phyloP scores from a whole-genome alignment of 352 stramenopile genomes.

The Phytophthora constricta region DNA sequence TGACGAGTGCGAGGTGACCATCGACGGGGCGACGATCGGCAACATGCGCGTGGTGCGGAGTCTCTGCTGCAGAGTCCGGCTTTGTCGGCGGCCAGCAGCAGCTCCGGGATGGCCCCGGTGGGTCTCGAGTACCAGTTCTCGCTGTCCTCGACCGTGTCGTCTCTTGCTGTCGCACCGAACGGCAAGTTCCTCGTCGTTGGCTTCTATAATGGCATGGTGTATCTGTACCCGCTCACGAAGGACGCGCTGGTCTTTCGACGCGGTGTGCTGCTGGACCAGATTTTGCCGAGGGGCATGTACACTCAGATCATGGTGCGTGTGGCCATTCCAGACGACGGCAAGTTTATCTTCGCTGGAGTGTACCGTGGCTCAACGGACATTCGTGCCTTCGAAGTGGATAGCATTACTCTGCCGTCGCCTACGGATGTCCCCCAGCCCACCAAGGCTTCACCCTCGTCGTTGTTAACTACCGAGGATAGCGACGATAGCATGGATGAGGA shows the following conservation, averaged over 20 bases:
- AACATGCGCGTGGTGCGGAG: slow-evolving; percentile 68
- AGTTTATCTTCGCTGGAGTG: slow-evolving; percentile 88
- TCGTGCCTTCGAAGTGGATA: slow-evolving; percentile 82
- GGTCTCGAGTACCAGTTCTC: slow-evolving; percentile 71
- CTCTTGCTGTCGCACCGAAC: slow-evolving; percentile 72
- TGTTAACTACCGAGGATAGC: slow-evolving; percentile 21
- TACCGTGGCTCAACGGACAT: slow-evolving; percentile 90
- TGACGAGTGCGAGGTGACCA: slow-evolving; percentile 67
- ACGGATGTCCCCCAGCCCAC: slow-evolving; percentile 21
- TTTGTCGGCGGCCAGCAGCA: slow-evolving; percentile 49
- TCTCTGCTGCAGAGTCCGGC: slow-evolving; percentile 48
- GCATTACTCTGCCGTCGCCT: slow-evolving; percentile 64
- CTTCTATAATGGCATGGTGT: slow-evolving; percentile 78
- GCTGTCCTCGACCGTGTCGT: slow-evolving; percentile 75
- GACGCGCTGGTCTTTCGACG: slow-evolving; percentile 70
- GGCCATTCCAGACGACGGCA: slow-evolving; percentile 73
- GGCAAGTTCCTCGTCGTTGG: slow-evolving; percentile 80
- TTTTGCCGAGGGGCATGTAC: slow-evolving; percentile 81
- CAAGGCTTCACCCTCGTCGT: slow-evolving; percentile 1
- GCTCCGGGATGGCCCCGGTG: slow-evolving; percentile 35
- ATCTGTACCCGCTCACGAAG: slow-evolving; percentile 63
- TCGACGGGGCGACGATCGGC: slow-evolving; percentile 68
- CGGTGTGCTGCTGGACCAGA: slow-evolving; percentile 84
- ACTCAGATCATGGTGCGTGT: slow-evolving; percentile 86
- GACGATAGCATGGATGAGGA: slow-evolving; percentile 44